A percentile compares a stretch with the other conserved stretches of the same genome.
Conservation (phyloP, 805 yeast genomes). For the Monosporozyma siamensis region DNA sequence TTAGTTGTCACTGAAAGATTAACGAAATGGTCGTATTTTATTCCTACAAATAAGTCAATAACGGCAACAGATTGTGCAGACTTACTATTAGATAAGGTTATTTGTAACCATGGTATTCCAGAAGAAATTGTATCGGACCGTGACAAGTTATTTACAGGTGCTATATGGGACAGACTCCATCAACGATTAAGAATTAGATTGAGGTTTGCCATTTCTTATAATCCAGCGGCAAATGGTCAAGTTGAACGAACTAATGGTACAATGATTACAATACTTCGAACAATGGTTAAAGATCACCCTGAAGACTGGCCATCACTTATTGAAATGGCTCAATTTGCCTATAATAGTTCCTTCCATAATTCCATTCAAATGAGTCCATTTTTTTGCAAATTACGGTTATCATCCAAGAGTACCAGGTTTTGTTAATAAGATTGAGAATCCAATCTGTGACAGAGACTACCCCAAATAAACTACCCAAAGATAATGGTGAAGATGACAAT, state of each 20-base stretch:
- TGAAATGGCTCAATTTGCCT: constrained; percentile 2
- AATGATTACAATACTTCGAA: neutral
- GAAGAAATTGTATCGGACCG: too few species aligned
- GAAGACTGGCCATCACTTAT: neutral
- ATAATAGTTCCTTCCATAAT: constrained; percentile 1
- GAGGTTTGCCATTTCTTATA: too few species aligned
- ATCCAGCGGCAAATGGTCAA: too few species aligned
- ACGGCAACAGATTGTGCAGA: neutral
- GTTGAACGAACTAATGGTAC: constrained; percentile 1
- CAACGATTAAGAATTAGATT: too few species aligned
- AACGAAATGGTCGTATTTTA: neutral
- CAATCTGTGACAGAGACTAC: too few species aligned
- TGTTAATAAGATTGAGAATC: neutral
- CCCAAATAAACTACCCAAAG: too few species aligned
- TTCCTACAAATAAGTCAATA: neutral
- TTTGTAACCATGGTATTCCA: too few species aligned
- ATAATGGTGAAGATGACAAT: too few species aligned
- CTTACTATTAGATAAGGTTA: too few species aligned
- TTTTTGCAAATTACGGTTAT: constrained; percentile 3
- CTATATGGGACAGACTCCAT: too few species aligned
- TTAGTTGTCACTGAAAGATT: neutral
- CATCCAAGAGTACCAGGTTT: constrained; percentile 3
- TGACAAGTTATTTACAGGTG: too few species aligned
- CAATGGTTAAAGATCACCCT: neutral
- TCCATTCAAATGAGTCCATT: constrained; percentile 3